These are phyloP conservation scores for Debaryomyces coudertii DNA, from an alignment of 1,139 yeast genomes.

Conservation along the genomic window DNA sequence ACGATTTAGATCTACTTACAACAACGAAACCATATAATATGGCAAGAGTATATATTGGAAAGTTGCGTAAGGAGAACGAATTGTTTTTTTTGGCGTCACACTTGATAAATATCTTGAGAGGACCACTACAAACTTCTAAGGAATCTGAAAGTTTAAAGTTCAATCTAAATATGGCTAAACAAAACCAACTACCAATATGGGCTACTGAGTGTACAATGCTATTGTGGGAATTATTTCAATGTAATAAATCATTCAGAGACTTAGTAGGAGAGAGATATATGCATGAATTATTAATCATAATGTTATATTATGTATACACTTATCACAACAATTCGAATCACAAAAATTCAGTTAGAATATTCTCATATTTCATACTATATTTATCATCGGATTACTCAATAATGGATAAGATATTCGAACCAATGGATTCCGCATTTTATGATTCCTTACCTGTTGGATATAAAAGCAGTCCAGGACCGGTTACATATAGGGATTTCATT, in stretches of 20 bases:
- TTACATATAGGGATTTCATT: slow-evolving; percentile 65
- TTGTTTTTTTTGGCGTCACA: slow-evolving; percentile 49
- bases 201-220: slow-evolving; percentile 60
- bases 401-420: slow-evolving; percentile 38
- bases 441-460: slow-evolving; percentile 52
- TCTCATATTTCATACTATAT: slow-evolving; percentile 62
- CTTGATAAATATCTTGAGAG: slow-evolving; percentile 48
- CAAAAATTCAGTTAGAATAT: slow-evolving; percentile 56
- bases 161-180: slow-evolving; percentile 19
- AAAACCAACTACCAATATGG: slow-evolving; percentile 50
- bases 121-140: slow-evolving; percentile 37
- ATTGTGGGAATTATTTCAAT: slow-evolving; percentile 77
- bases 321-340: slow-evolving; percentile 34
- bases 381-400: slow-evolving; percentile 55
- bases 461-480: slow-evolving; percentile 37
- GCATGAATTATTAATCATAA: slow-evolving; percentile 55
- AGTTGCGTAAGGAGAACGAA: slow-evolving; percentile 57
- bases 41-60: slow-evolving; percentile 55
- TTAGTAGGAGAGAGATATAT: slow-evolving; percentile 53
- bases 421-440: slow-evolving; percentile 43
- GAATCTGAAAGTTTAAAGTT: slow-evolving; percentile 23
- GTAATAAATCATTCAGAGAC: slow-evolving; percentile 58
- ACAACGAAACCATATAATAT: slow-evolving; percentile 45
- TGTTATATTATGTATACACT: slow-evolving; percentile 60
- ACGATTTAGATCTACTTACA: slow-evolving; percentile 33